phyloP scores from a whole-genome alignment of 2,329 filamentous ascomycete species.

The Byssochlamys sp. region DNA sequence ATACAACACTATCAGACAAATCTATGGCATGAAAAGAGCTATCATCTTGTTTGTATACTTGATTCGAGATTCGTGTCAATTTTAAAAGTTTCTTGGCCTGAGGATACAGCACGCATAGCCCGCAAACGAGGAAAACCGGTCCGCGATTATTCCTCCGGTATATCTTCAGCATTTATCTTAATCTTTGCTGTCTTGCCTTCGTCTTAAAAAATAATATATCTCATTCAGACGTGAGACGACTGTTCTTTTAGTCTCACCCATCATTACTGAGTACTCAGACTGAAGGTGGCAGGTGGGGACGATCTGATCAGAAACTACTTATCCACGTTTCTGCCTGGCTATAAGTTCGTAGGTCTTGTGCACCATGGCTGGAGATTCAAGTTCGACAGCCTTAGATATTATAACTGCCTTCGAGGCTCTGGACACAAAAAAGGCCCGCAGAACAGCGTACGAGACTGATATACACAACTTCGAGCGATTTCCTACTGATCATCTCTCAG shows the following conservation, averaged over 20 bases:
- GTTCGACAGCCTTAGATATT: constrained; percentile 1
- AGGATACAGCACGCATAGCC: too few relatives aligned
- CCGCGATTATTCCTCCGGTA: too few relatives aligned
- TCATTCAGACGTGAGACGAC: neutral
- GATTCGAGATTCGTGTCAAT: too few relatives aligned
- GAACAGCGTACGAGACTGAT: constrained; percentile 8
- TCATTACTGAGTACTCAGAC: neutral
- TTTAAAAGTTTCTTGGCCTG: too few relatives aligned
- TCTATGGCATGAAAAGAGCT: too few relatives aligned
- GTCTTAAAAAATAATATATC: neutral
- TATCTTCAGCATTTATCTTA: neutral
- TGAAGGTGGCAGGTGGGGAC: neutral
- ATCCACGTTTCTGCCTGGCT: neutral
- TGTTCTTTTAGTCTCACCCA: neutral
- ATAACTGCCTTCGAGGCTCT: constrained; percentile 14
- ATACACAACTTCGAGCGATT: neutral
- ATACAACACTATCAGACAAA: too few relatives aligned
- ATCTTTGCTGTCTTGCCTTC: neutral
- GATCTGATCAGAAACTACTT: neutral
- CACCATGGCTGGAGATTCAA: neutral
- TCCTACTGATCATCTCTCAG: constrained; percentile 9
- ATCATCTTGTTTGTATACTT: too few relatives aligned
- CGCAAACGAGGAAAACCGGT: too few relatives aligned
- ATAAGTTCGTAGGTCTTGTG: neutral
- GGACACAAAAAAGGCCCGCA: constrained; percentile 13